These are phyloP conservation scores for Tuber brumale DNA, from an alignment of 495 filamentous ascomycete species.

Conservation along the genomic window DNA sequence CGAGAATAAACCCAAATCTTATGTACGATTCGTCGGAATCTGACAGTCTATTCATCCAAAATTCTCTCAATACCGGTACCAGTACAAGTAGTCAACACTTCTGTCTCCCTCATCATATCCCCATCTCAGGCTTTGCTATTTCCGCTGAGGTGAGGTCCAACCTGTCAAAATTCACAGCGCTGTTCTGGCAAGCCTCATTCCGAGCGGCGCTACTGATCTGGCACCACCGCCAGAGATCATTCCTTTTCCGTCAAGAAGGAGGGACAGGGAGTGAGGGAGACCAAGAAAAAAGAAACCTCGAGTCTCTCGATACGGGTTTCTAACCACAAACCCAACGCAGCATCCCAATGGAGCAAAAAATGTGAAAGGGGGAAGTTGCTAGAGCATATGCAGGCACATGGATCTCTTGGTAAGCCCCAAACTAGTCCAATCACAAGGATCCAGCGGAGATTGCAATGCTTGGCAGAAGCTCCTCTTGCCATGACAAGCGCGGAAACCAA, in stretches of 20 bases:
- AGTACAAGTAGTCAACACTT: too few relatives aligned
- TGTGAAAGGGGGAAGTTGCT: slow-evolving; percentile 26
- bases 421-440: slow-evolving; percentile 11
- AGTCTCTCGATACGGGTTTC: neutral
- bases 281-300: slow-evolving; percentile 11
- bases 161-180: neutral
- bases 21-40: neutral
- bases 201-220: neutral
- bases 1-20: neutral
- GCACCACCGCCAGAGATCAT: neutral
- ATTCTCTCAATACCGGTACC: neutral
- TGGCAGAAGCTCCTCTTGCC: slow-evolving; percentile 1
- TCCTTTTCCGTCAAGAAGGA: slow-evolving; percentile 10
- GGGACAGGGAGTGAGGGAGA: slow-evolving; percentile 8
- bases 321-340: slow-evolving; percentile 13
- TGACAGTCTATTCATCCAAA: neutral
- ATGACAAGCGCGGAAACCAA: neutral
- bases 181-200: neutral
- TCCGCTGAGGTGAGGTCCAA: neutral
- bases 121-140: neutral
- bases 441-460: slow-evolving; percentile 26
- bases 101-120: neutral
- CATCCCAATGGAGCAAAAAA: slow-evolving; percentile 14
- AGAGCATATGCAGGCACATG: neutral
- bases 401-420: neutral